phyloP scores from a whole-genome alignment of 768 basidiomycete genomes.

The Neoboletus brunneissimus region DNA sequence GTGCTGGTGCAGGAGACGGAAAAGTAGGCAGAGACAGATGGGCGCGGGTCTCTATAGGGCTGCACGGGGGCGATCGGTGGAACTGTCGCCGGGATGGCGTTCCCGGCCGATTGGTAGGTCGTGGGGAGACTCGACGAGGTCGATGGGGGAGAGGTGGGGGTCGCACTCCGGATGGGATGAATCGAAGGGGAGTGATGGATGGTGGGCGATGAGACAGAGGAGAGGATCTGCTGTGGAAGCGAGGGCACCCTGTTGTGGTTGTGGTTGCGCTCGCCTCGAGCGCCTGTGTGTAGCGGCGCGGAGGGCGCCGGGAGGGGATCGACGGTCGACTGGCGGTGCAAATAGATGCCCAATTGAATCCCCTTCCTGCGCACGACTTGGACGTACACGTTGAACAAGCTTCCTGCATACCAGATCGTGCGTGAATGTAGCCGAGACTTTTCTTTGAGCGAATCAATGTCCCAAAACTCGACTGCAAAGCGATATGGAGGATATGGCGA shows the following conservation, averaged over 20 bases:
- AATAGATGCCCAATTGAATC: slow-evolving; percentile 80
- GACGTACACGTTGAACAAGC: slow-evolving; percentile 84
- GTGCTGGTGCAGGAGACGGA: slow-evolving; percentile 77
- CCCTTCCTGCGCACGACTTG: slow-evolving; percentile 85
- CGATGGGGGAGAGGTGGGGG: slow-evolving; percentile 35
- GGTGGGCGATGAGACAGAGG: slow-evolving; percentile 24
- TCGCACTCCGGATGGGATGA: slow-evolving; percentile 45
- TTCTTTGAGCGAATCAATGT: slow-evolving; percentile 75
- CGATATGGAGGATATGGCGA: slow-evolving; percentile 76
- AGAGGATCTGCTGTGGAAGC: slow-evolving; percentile 30
- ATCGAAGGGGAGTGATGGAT: slow-evolving; percentile 47
- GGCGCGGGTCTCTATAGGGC: slow-evolving; percentile 74
- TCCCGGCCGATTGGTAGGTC: slow-evolving; percentile 24
- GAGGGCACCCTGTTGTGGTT: slow-evolving; percentile 32
- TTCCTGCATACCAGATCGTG: slow-evolving; percentile 90
- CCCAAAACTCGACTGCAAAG: slow-evolving; percentile 90
- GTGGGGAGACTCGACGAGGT: slow-evolving; percentile 15
- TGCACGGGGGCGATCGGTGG: slow-evolving; percentile 52
- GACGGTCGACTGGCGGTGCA: slow-evolving; percentile 80
- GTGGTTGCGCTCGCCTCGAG: slow-evolving; percentile 24
- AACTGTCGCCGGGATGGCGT: slow-evolving; percentile 40
- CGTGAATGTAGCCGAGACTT: slow-evolving; percentile 80
- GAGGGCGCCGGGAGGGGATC: slow-evolving; percentile 79
- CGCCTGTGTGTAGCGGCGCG: slow-evolving; percentile 40
- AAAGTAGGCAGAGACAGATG: slow-evolving; percentile 76